Percentiles rank a stretch among this genome's conserved stretches.
Evolutionary conservation across 2,329 filamentous ascomycete species (phyloP).

Genomic region (Arthrobotrys sphaeroides): DNA sequence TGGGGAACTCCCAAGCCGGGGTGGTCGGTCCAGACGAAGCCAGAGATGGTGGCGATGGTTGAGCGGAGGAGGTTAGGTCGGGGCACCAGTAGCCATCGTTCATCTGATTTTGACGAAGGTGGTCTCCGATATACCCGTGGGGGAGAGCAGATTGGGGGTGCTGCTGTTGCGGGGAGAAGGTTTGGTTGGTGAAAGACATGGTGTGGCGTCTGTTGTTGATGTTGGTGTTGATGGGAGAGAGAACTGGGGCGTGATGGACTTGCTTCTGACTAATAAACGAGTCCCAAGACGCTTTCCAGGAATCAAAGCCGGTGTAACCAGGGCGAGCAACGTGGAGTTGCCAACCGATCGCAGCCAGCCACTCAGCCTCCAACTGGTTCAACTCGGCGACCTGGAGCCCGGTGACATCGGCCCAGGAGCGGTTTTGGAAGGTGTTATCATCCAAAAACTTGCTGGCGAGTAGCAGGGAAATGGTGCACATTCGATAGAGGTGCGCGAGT

Average conservation of each 20-base stretch:
- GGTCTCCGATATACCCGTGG: slow-evolving; percentile 56
- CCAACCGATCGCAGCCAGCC: slow-evolving; percentile 84
- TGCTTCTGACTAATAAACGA: slow-evolving; percentile 67
- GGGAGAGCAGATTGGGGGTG: slow-evolving; percentile 55
- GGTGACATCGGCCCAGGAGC: slow-evolving; percentile 94
- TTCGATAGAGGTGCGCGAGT: slow-evolving; percentile 81
- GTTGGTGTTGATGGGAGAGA: slow-evolving; percentile 73
- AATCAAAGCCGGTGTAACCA: slow-evolving; percentile 74
- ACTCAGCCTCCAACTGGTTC: slow-evolving; percentile 86
- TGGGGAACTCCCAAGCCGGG: slow-evolving; percentile 66
- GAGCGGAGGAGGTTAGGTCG: slow-evolving; percentile 53
- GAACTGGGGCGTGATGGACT: slow-evolving; percentile 58
- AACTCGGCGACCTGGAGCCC: slow-evolving; percentile 85
- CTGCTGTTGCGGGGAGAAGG: slow-evolving; percentile 66
- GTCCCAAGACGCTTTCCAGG: slow-evolving; percentile 74
- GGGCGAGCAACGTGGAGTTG: slow-evolving; percentile 85
- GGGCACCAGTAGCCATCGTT: slow-evolving; percentile 62
- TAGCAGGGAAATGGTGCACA: slow-evolving; percentile 84
- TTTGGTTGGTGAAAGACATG: slow-evolving; percentile 64
- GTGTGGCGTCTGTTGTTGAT: slow-evolving; percentile 65
- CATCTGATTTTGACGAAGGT: slow-evolving; percentile 60
- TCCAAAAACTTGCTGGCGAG: slow-evolving; percentile 95
- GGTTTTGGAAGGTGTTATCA: slow-evolving; percentile 97
- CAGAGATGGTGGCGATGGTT: slow-evolving; percentile 67
- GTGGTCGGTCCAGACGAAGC: slow-evolving; percentile 67